Evolutionary conservation across 331 rosid species (phyloP).

Genomic region (Malus hybrid): DNA sequence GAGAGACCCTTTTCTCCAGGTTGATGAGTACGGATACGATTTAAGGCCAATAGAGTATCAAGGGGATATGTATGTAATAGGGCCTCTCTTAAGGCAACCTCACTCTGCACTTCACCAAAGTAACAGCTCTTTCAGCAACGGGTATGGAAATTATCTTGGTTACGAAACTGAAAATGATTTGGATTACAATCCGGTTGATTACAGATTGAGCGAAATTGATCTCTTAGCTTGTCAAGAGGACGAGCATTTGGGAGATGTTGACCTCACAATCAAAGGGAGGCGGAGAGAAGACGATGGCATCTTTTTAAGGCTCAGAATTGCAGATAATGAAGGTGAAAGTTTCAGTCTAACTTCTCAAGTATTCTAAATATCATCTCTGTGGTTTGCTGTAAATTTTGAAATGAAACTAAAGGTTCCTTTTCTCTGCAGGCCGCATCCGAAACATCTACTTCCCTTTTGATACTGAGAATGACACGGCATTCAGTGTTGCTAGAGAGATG

Average conservation of each 20-base stretch:
- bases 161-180: conserved; percentile 38
- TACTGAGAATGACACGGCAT: conserved; percentile 68
- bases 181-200: conserved; percentile 29
- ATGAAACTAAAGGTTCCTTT: background rate
- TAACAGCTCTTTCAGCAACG: conserved; percentile 31
- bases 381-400: conserved; percentile 1
- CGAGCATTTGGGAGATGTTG: conserved; percentile 49
- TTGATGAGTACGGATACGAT: conserved; percentile 56
- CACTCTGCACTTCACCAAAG: conserved; percentile 31
- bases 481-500: conserved; percentile 90
- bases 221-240: conserved; percentile 71
- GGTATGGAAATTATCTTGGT: conserved; percentile 36
- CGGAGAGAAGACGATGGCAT: conserved; percentile 65
- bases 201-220: conserved; percentile 46
- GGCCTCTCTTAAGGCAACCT: conserved; percentile 42
- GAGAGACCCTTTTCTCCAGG: conserved; percentile 74
- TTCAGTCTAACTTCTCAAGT: conserved; percentile 6
- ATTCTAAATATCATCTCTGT: conserved; percentile 9
- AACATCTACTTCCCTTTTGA: conserved; percentile 96
- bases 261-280: conserved; percentile 64
- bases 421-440: conserved; percentile 62
- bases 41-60: conserved; percentile 34
- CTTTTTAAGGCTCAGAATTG: conserved; percentile 86
- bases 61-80: conserved; percentile 48
- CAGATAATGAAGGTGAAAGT: conserved; percentile 79